phyloP scores from a whole-genome alignment of 768 basidiomycete species.

The Tulasnella sp. region DNA sequence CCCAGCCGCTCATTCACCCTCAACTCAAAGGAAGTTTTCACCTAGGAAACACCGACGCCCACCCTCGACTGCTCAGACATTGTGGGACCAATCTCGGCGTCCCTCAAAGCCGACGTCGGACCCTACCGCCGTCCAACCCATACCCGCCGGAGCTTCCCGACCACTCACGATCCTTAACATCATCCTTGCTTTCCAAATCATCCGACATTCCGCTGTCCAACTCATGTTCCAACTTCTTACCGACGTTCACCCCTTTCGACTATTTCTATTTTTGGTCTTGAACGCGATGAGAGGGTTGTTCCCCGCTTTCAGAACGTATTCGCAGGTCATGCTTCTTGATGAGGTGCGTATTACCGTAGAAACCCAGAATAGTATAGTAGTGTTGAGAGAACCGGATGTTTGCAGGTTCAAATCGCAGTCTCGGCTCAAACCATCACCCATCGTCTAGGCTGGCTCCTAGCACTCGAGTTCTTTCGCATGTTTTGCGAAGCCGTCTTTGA shows the following conservation, averaged over 20 bases:
- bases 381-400: too few relatives aligned
- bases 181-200: constrained; percentile 45
- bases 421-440: constrained; percentile 62
- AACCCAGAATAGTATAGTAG: constrained; percentile 1
- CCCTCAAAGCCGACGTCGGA: constrained; percentile 9
- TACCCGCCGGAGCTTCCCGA: constrained; percentile 57
- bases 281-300: constrained; percentile 65
- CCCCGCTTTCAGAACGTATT: constrained; percentile 76
- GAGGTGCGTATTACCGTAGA: constrained; percentile 38
- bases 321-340: constrained; percentile 75
- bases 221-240: constrained; percentile 41
- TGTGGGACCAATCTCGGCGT: constrained; percentile 11
- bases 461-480: constrained; percentile 54
- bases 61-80: not conserved
- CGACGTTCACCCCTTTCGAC: constrained; percentile 52
- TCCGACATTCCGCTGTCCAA: constrained; percentile 43
- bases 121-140: not conserved
- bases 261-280: constrained; percentile 55
- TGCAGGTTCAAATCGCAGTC: constrained; percentile 53
- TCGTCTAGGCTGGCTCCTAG: constrained; percentile 47
- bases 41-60: not conserved
- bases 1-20: not conserved
- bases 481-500: constrained; percentile 56
- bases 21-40: not conserved
- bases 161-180: constrained; percentile 48